Evolutionary conservation across 768 basidiomycete species (phyloP), one percentile per base, ranked within the genome.

Genomic region (Russula earlei): DNA sequence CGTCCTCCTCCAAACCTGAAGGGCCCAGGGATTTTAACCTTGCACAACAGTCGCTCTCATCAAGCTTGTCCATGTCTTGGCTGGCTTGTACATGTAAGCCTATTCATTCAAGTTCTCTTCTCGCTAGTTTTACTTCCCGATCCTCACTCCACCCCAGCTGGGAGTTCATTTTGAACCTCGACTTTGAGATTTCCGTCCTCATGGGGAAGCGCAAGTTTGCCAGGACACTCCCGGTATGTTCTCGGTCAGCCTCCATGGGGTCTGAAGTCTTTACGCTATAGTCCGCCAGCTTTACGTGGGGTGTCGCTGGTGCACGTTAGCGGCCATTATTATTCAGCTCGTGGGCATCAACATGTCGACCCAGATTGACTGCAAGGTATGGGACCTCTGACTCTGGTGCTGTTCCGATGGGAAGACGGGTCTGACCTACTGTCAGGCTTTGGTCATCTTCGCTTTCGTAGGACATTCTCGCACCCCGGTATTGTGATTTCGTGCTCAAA

Each of bases 141-240:
- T 22, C 19, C 10, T 46, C 4, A 44, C 14, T 1, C 27, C 24
- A 2, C 15, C 25, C 17, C 22, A 52, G 55, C 5, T 56, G 55
- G 55, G 55, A 56, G 27, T 46, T 56, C 22, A 17, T 56, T 12
- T 29, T 24, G 9, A 56, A 56, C 29, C 36, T 56, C n/a, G 24
- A 44, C 14, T 56, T 46, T 15, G 55, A 56, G 9, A 36, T 20
- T 33, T 42, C 48, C 25, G 2, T 56, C 36, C 1, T 51, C 2
- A 37, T 6, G 10, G 49, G 55, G n/a, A 50, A 40, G 43, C 41
- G 55, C 11, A 36, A 44, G 55, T 27, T 37, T 6, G 12, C 19
- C 9, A 20, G 43, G 49, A 20, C 55, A 7, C 38, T 20, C 27
- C 19, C 29, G 4, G 45, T 33, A 33, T 46, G 45, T 33, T 20